Conservation (phyloP, 768 basidiomycete species). For the Suillus paluster region DNA sequence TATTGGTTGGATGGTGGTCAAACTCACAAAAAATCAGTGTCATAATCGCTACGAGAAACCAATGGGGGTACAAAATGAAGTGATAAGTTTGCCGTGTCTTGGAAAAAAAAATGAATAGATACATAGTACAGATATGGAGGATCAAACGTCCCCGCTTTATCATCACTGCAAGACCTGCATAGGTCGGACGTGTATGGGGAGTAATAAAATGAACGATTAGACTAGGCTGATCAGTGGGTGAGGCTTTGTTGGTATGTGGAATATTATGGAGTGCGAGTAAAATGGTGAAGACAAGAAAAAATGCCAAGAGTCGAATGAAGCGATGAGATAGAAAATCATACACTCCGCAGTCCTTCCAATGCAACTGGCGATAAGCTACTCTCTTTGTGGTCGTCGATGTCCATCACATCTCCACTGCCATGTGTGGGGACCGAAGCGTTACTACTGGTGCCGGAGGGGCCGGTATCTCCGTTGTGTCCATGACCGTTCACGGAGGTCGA, state of each 20-base stretch:
- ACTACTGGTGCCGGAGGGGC: conserved; percentile 10
- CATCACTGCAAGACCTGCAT: conserved; percentile 11
- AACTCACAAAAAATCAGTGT: conserved; percentile 4
- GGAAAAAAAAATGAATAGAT: neutral
- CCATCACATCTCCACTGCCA: conserved; percentile 21
- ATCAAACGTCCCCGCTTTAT: neutral
- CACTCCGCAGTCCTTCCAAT: conserved; percentile 20
- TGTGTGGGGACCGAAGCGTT: conserved; percentile 12
- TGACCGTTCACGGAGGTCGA: conserved; percentile 26
- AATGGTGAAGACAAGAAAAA: conserved; percentile 17
- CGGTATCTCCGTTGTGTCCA: conserved; percentile 15
- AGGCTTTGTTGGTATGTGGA: conserved; percentile 30
- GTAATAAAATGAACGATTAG: conserved; percentile 33
- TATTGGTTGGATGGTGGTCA: neutral
- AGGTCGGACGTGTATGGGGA: conserved; percentile 20
- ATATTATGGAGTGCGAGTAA: conserved; percentile 25
- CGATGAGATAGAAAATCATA: conserved; percentile 13
- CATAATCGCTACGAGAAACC: conserved; percentile 1
- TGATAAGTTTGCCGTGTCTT: neutral
- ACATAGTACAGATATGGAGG: neutral
- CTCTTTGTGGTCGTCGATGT: conserved; percentile 25
- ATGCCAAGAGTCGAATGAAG: conserved; percentile 14
- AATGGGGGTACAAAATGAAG: neutral
- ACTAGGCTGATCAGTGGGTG: conserved; percentile 28
- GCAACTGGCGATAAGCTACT: conserved; percentile 21